Base-by-base conservation (phyloP, 208 protist species). In the Acanthamoeba lenticulata region DNA sequence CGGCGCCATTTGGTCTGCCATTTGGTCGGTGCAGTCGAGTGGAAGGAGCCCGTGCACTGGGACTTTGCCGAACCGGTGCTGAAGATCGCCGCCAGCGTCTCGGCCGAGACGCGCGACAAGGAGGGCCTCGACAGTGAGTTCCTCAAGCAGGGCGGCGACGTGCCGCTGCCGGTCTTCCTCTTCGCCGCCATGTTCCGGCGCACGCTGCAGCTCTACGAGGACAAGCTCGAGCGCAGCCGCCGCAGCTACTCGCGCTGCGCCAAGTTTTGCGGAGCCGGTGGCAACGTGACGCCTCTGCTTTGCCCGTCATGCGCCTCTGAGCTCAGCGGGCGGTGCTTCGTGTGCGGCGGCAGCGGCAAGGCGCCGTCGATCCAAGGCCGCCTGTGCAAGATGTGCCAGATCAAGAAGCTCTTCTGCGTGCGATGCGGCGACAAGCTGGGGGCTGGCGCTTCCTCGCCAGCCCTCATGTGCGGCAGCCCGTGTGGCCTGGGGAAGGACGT, bases 241-340 rank as follows among this genome's bases (percentile, higher is more conserved):
- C 65, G 65, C 65, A 74, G 65, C 65, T 74, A 74, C 65, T 74
- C 65, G 65, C 65, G 65, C 1, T 74, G 65, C n/a, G 34, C n/a
- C 65, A 74, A 74, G 65, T 74, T 74, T 29, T 74, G 65, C 34
- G 65, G 65, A 17, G 6, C 65, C 6, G 65, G 65, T 2, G 65
- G 65, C 34, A 74, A 74, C 65, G 65, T 74, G 17, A 40, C 65
- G 27, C 65, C 65, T 2, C 32, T 74, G 17, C 65, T 74, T 7
- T 74, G 65, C n/a, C 9, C 65, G n/a, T 74, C 65, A 29, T 74
- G 65, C 65, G 21, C 65, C n/a, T 74, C 65, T 29, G 65, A 74
- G 65, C 65, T 74, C 6, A 29, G 32, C 6, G 65, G 65, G 9
- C n/a, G 27, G 65, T 74, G 65, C 65, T 74, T 74, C 34, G 65